Conservation (phyloP, 1,139 yeast species). For the Pichia inconspicua region DNA sequence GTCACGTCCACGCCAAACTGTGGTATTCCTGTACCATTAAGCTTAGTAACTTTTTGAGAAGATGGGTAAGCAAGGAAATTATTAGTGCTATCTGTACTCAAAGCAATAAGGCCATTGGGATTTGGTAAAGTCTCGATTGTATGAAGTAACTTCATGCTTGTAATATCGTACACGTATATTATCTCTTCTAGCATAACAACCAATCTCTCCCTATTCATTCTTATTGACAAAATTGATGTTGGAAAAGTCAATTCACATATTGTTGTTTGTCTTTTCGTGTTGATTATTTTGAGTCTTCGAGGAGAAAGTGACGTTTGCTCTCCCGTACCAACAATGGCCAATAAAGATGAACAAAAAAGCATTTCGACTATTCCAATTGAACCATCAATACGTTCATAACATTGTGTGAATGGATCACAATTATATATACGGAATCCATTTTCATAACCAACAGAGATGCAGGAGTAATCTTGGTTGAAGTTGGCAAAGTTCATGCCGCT, state of each 20-base stretch:
- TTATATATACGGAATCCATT: constrained; percentile 51
- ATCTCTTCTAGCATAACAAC: constrained; percentile 60
- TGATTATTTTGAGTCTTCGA: constrained; percentile 51
- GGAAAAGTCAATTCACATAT: constrained; percentile 70
- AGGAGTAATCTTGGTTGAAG: constrained; percentile 58
- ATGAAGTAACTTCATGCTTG: constrained; percentile 60
- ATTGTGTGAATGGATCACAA: constrained; percentile 55
- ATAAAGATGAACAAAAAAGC: constrained; percentile 63
- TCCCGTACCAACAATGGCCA: constrained; percentile 52
- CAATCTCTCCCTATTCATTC: constrained; percentile 58
- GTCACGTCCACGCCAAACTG: constrained; percentile 6
- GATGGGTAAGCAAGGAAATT: constrained; percentile 84
- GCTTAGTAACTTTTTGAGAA: constrained; percentile 41
- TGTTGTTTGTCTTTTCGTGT: constrained; percentile 59
- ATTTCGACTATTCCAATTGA: constrained; percentile 43
- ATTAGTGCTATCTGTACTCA: constrained; percentile 56
- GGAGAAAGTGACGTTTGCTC: constrained; percentile 36
- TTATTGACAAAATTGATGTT: constrained; percentile 49
- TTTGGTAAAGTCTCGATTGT: constrained; percentile 46
- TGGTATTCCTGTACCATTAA: constrained; percentile 15
- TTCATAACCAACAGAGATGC: constrained; percentile 51
- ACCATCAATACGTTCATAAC: constrained; percentile 35
- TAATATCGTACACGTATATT: constrained; percentile 63
- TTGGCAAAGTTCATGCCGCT: constrained; percentile 40
- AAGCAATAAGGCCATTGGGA: constrained; percentile 37